phyloP scores from a whole-genome alignment of 768 basidiomycete species.

The Gymnopilus dilepis region DNA sequence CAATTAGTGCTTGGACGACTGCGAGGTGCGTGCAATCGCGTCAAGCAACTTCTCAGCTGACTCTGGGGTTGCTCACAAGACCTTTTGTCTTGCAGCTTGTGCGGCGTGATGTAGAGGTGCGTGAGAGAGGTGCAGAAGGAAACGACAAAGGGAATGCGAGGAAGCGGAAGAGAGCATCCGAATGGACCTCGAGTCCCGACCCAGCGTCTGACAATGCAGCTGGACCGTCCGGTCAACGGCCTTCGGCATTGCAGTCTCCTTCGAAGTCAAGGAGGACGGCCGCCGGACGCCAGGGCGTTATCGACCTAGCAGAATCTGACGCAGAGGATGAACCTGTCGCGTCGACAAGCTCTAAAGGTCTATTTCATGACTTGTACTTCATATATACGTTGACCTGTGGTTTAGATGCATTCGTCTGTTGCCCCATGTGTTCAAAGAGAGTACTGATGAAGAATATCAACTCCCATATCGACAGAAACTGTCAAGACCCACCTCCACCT shows the following conservation, averaged over 20 bases:
- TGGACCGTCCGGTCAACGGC: constrained; percentile 25
- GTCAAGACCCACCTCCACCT: constrained; percentile 38
- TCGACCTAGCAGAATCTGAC: constrained; percentile 40
- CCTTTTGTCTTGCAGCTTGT: constrained; percentile 48
- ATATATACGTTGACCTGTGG: constrained; percentile 9
- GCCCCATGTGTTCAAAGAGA: constrained; percentile 62
- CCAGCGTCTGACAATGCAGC: constrained; percentile 26
- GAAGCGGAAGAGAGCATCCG: constrained; percentile 40
- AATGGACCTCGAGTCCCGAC: constrained; percentile 31
- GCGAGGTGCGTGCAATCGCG: constrained; percentile 56
- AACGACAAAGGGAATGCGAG: constrained; percentile 28
- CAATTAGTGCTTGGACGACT: constrained; percentile 70
- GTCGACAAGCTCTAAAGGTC: constrained; percentile 25
- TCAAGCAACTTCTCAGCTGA: constrained; percentile 4
- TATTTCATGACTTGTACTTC: neutral
- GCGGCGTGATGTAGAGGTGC: constrained; percentile 34
- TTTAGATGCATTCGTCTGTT: constrained; percentile 52
- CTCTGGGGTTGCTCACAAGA: constrained; percentile 34
- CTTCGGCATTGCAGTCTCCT: constrained; percentile 22
- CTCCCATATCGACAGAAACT: constrained; percentile 68
- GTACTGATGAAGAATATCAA: constrained; percentile 60
- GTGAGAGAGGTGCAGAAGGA: constrained; percentile 5
- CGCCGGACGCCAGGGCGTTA: constrained; percentile 12
- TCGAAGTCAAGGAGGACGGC: constrained; percentile 28
- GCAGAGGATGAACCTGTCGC: constrained; percentile 38